These are phyloP conservation scores for Metschnikowia lunata DNA, from an alignment of 805 yeast species.

Conservation along the genomic window DNA sequence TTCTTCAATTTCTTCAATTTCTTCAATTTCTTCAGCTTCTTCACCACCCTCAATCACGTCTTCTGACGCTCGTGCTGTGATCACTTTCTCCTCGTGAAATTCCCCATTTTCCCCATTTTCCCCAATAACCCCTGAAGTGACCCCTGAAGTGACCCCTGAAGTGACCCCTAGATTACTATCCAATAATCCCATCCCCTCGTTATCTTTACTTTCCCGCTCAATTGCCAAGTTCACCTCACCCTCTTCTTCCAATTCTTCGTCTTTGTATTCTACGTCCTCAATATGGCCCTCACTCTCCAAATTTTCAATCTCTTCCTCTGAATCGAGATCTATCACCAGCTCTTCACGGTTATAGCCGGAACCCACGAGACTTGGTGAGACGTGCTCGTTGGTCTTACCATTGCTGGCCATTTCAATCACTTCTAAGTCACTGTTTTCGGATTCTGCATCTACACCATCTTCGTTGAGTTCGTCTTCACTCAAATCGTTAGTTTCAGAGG, in stretches of 20 bases:
- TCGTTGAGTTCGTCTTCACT: not conserved
- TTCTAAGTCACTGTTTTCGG: constrained; percentile 5
- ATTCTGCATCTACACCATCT: not conserved
- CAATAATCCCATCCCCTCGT: not conserved
- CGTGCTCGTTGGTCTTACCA: not conserved
- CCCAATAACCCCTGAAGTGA: not conserved
- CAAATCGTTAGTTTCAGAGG: not conserved
- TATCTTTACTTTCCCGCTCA: too few relatives aligned
- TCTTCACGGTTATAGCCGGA: not conserved
- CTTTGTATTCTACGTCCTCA: not conserved
- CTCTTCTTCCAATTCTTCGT: not conserved
- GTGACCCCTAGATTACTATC: too few relatives aligned
- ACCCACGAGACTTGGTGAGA: not conserved
- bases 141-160: too few relatives aligned
- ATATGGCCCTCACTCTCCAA: constrained; percentile 16
- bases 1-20: not conserved
- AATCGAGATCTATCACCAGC: constrained; percentile 16
- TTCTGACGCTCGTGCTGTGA: not conserved
- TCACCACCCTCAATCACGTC: not conserved
- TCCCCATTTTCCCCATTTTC: not conserved
- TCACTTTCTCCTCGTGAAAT: not conserved
- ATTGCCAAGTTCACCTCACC: not conserved
- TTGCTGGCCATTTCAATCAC: not conserved
- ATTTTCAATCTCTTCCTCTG: constrained; percentile 26
- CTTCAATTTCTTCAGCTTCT: not conserved